Conservation (phyloP, 2,329 filamentous ascomycete genomes). For the Penicillium crustosum region DNA sequence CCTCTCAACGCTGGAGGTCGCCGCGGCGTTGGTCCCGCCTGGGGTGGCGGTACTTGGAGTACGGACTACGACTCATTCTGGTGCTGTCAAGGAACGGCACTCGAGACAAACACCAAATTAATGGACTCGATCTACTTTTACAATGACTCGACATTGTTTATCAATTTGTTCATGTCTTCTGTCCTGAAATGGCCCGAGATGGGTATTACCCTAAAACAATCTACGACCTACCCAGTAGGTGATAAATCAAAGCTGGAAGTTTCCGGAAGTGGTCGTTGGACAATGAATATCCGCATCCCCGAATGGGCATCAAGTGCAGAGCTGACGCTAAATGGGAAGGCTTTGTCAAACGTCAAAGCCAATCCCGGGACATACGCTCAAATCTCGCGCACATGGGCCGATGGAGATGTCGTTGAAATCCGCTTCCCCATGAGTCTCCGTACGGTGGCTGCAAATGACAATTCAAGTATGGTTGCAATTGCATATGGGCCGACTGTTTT, state of each 20-base stretch:
- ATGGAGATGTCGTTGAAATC: not conserved
- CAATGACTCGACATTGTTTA: constrained; percentile 32
- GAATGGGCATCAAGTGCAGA: not conserved
- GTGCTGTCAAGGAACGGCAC: constrained; percentile 55
- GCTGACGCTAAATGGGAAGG: not conserved
- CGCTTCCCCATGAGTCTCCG: not conserved
- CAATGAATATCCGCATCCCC: not conserved
- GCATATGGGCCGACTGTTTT: not conserved
- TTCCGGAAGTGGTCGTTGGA: not conserved
- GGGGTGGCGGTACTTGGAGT: constrained; percentile 56
- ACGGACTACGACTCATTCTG: constrained; percentile 56
- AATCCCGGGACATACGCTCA: not conserved
- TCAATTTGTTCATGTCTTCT: constrained; percentile 1
- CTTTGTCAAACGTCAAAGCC: not conserved
- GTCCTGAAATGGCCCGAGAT: not conserved
- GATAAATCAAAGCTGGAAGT: not conserved
- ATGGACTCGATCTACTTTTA: constrained; percentile 56
- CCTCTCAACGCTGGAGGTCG: constrained; percentile 48
- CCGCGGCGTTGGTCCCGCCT: constrained; percentile 53
- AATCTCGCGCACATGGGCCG: not conserved
- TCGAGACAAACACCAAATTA: constrained; percentile 57
- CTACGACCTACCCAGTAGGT: not conserved
- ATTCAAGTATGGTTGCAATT: not conserved
- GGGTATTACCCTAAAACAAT: not conserved
- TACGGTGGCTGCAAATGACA: not conserved